Percentiles rank a stretch among this genome's conserved stretches.
phyloP scores from a whole-genome alignment of 2,329 filamentous ascomycete genomes.

The Aureobasidium pullulans region DNA sequence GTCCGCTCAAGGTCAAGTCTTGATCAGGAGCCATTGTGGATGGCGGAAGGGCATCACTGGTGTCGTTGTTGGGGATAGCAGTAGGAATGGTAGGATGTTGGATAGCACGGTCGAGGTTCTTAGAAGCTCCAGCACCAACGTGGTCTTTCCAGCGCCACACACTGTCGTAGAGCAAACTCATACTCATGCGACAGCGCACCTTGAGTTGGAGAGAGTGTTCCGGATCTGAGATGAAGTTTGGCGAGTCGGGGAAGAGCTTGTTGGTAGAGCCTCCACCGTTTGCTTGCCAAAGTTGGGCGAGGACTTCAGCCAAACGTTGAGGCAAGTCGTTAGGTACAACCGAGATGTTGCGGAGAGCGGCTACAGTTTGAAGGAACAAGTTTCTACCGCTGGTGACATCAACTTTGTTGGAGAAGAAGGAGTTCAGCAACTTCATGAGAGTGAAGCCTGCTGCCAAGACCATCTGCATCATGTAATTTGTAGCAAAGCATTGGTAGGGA shows the following conservation, averaged over 20 bases:
- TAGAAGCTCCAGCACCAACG: slow-evolving; percentile 44
- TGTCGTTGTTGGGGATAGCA: not conserved
- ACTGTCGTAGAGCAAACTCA: slow-evolving; percentile 77
- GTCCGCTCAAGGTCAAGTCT: slow-evolving; percentile 21
- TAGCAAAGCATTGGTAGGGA: slow-evolving; percentile 48
- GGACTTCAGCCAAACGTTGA: slow-evolving; percentile 73
- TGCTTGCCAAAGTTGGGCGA: slow-evolving; percentile 78
- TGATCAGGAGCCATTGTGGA: slow-evolving; percentile 30
- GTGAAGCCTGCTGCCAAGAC: slow-evolving; percentile 73
- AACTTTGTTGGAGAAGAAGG: slow-evolving; percentile 66
- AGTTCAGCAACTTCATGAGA: slow-evolving; percentile 67
- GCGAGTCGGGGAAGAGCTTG: slow-evolving; percentile 24
- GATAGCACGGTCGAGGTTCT: slow-evolving; percentile 53
- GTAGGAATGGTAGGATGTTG: slow-evolving; percentile 62
- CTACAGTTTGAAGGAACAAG: slow-evolving; percentile 64
- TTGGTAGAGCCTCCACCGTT: slow-evolving; percentile 23
- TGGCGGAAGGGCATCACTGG: not conserved
- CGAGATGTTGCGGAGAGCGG: slow-evolving; percentile 63
- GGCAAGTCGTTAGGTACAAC: slow-evolving; percentile 72
- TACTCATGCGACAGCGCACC: slow-evolving; percentile 75
- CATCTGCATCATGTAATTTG: slow-evolving; percentile 78
- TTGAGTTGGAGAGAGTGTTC: slow-evolving; percentile 65
- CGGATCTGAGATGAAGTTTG: slow-evolving; percentile 24
- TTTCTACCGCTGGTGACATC: slow-evolving; percentile 60
- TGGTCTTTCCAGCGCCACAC: slow-evolving; percentile 83